phyloP scores from a whole-genome alignment of 1,284 basidiomycete species.

The Neotropicomus parvogracilis region DNA sequence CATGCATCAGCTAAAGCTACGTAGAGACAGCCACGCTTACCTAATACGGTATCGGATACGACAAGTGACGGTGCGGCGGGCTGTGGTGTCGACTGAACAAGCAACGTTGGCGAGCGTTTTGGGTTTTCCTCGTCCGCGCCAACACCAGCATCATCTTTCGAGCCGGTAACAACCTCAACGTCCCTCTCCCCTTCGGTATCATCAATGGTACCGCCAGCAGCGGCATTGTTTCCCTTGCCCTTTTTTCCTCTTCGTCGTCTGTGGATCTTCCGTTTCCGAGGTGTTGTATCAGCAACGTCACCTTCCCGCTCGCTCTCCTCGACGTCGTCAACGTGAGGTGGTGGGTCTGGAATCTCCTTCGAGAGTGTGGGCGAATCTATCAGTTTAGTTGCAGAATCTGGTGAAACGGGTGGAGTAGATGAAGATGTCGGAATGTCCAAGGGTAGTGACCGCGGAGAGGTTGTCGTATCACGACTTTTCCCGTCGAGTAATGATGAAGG shows the following conservation, averaged over 20 bases:
- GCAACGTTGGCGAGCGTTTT: slow-evolving; percentile 15
- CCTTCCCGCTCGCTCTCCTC: slow-evolving; percentile 63
- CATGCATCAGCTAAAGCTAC: not conserved
- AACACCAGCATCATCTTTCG: slow-evolving; percentile 11
- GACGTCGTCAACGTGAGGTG: slow-evolving; percentile 29
- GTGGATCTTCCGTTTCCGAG: slow-evolving; percentile 41
- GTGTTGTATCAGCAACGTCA: slow-evolving; percentile 41
- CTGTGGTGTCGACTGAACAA: slow-evolving; percentile 25
- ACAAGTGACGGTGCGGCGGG: slow-evolving; percentile 41
- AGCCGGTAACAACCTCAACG: slow-evolving; percentile 9
- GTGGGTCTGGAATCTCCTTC: slow-evolving; percentile 13
- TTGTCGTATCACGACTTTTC: not conserved
- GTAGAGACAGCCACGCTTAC: slow-evolving; percentile 40
- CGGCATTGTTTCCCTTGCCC: slow-evolving; percentile 38
- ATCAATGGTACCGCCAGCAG: slow-evolving; percentile 32
- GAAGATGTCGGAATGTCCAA: not conserved
- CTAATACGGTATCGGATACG: slow-evolving; percentile 78
- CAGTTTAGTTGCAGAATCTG: slow-evolving; percentile 4
- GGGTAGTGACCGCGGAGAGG: not conserved
- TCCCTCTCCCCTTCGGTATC: slow-evolving; percentile 30
- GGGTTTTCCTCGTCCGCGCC: slow-evolving; percentile 11
- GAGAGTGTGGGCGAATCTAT: slow-evolving; percentile 5
- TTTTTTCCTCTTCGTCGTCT: slow-evolving; percentile 47
- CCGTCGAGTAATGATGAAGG: slow-evolving; percentile 3
- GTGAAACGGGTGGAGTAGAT: slow-evolving; percentile 1